Conservation (phyloP, 495 filamentous ascomycete genomes). For the Amniculicola lignicola region DNA sequence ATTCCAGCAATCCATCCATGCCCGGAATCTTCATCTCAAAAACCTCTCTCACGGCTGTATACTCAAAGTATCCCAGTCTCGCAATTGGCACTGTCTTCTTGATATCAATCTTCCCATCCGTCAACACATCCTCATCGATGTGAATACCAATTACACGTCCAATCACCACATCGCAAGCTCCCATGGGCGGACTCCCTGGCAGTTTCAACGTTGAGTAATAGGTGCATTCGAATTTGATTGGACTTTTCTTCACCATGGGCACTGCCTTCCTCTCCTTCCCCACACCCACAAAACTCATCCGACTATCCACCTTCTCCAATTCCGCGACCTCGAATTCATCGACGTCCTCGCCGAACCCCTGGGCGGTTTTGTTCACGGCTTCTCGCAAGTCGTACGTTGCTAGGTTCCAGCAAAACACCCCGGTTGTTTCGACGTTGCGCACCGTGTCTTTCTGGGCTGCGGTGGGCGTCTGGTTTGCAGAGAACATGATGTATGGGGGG, state of each 20-base stretch:
- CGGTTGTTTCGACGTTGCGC: constrained; percentile 52
- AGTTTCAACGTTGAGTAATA: constrained; percentile 53
- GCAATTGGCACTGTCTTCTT: constrained; percentile 55
- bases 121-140: constrained; percentile 52
- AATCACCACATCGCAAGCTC: constrained; percentile 54
- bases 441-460: constrained; percentile 52
- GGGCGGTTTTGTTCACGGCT: constrained; percentile 51
- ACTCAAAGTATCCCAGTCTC: constrained; percentile 59
- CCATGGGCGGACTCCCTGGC: constrained; percentile 54
- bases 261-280: constrained; percentile 14
- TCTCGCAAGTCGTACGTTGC: constrained; percentile 54
- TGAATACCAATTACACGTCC: constrained; percentile 56
- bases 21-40: constrained; percentile 51
- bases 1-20: constrained; percentile 20
- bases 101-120: constrained; percentile 53
- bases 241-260: constrained; percentile 52
- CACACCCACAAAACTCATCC: constrained; percentile 24
- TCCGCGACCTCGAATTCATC: constrained; percentile 54
- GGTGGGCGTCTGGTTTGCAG: constrained; percentile 49
- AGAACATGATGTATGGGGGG: constrained; percentile 58
- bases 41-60: constrained; percentile 50
- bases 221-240: constrained; percentile 56
- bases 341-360: constrained; percentile 44
- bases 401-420: constrained; percentile 57
- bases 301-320: constrained; percentile 48